Percentiles rank a stretch among this genome's conserved stretches.
These are phyloP conservation scores for Wickerhamiella hasegawae DNA, from an alignment of 805 yeast genomes.

Conservation along the genomic window DNA sequence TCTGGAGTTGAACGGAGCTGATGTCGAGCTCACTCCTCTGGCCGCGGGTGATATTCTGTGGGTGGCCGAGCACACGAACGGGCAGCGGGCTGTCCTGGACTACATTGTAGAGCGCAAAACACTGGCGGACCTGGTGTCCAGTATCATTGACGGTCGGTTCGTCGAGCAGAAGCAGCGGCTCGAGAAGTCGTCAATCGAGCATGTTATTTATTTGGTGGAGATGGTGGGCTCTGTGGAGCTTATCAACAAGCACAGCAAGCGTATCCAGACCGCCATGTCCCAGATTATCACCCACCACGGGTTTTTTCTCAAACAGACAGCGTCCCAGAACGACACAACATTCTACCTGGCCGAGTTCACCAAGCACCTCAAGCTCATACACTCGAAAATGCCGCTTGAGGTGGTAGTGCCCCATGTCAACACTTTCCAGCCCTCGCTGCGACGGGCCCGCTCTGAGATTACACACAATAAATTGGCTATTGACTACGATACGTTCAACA, in stretches of 20 bases:
- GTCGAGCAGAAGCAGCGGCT: constrained; percentile 74
- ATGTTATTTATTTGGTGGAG: constrained; percentile 67
- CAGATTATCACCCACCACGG: constrained; percentile 47
- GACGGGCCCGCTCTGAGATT: constrained; percentile 11
- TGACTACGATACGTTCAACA: constrained; percentile 41
- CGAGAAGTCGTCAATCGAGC: constrained; percentile 46
- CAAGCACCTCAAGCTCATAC: constrained; percentile 26
- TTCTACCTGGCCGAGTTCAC: constrained; percentile 39
- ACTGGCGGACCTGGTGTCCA: constrained; percentile 64
- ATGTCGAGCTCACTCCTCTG: constrained; percentile 38
- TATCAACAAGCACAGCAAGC: constrained; percentile 26
- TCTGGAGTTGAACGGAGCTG: constrained; percentile 32
- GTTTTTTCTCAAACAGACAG: constrained; percentile 54
- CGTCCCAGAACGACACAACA: constrained; percentile 59
- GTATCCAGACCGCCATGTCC: constrained; percentile 63
- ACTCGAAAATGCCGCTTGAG: constrained; percentile 22
- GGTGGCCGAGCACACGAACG: constrained; percentile 58
- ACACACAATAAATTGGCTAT: constrained; percentile 7
- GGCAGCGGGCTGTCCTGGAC: constrained; percentile 54
- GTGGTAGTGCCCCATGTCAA: constrained; percentile 37
- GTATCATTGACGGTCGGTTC: constrained; percentile 80
- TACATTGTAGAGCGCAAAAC: constrained; percentile 83
- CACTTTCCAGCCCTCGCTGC: constrained; percentile 30
- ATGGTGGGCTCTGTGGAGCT: constrained; percentile 25
- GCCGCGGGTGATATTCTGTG: constrained; percentile 80